Evolutionary conservation across 352 stramenopile species (phyloP).

Genomic region (Phytophthora colocasiae): DNA sequence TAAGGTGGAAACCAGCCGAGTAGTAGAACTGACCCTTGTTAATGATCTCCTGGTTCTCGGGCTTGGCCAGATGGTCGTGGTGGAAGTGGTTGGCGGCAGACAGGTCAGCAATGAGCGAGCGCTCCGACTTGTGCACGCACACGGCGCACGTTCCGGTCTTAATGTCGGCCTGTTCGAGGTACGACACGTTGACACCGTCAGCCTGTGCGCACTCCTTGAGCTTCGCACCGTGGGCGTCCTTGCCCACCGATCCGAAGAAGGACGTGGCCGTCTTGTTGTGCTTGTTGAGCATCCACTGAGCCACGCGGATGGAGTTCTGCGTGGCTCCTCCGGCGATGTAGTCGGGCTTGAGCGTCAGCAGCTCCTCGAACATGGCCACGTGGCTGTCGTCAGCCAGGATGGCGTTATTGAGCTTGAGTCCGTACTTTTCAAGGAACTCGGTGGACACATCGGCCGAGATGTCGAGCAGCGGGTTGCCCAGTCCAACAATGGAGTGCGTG

Average conservation of each 20-base stretch:
- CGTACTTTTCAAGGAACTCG: constrained; percentile 97
- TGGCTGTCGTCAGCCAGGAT: constrained; percentile 99
- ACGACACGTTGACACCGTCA: constrained; percentile 97
- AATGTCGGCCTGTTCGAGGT: constrained; percentile 94
- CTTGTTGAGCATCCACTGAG: constrained; percentile 98
- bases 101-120: constrained; percentile 97
- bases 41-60: constrained; percentile 95
- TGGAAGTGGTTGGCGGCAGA: constrained; percentile 99
- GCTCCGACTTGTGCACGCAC: constrained; percentile 96
- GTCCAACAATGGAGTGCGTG: constrained; percentile 91
- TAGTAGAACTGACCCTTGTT: constrained; percentile 96
- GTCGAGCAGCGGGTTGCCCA: constrained; percentile 99
- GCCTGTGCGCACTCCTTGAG: constrained; percentile 93
- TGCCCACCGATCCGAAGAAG: constrained; percentile 98
- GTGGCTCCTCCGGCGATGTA: constrained; percentile 98
- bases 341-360: constrained; percentile 92
- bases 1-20: constrained; percentile 98
- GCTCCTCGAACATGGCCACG: constrained; percentile 96
- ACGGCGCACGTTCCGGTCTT: constrained; percentile 99
- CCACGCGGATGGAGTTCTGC: constrained; percentile 99
- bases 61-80: constrained; percentile 82
- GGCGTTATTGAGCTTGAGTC: constrained; percentile 94
- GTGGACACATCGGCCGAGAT: constrained; percentile 96
- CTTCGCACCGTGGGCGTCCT: constrained; percentile 94
- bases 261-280: constrained; percentile 86